Evolutionary conservation across 305 asterid genomes (phyloP).

Genomic region (Galium porrigens): DNA sequence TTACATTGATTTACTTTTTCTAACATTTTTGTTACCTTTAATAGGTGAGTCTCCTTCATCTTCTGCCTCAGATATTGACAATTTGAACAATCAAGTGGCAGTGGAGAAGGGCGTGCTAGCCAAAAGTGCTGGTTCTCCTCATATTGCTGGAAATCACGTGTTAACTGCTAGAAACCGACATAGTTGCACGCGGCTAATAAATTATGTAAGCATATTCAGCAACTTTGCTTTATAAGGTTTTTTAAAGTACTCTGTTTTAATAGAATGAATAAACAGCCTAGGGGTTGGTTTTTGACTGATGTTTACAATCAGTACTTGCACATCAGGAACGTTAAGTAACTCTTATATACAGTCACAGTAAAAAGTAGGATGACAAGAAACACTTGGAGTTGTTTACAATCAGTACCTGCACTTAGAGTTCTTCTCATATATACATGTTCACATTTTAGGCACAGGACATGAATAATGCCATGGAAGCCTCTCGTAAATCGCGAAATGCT

Average conservation of each 20-base stretch:
- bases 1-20: slow-evolving; percentile 9
- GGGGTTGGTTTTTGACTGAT: neutral
- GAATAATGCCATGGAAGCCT: slow-evolving; percentile 80
- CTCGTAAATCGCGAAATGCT: slow-evolving; percentile 64
- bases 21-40: slow-evolving; percentile 18
- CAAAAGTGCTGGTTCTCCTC: slow-evolving; percentile 36
- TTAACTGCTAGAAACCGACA: slow-evolving; percentile 26
- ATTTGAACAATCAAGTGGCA: slow-evolving; percentile 61
- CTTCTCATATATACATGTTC: slow-evolving; percentile 1
- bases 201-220: slow-evolving; percentile 24
- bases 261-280: neutral
- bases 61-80: slow-evolving; percentile 94
- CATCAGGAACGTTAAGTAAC: neutral
- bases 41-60: slow-evolving; percentile 98
- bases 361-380: neutral
- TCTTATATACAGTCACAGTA: neutral
- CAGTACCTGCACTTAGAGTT: neutral
- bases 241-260: neutral
- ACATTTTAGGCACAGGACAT: slow-evolving; percentile 62
- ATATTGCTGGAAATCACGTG: slow-evolving; percentile 28
- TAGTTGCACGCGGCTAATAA: slow-evolving; percentile 26
- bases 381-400: neutral
- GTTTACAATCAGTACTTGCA: neutral
- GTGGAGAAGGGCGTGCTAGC: slow-evolving; percentile 51
- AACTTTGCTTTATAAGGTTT: neutral